Percentiles rank a stretch among this genome's conserved stretches.
Conservation (phyloP, 73 alveolate genomes). For the Paramecium caudatum region DNA sequence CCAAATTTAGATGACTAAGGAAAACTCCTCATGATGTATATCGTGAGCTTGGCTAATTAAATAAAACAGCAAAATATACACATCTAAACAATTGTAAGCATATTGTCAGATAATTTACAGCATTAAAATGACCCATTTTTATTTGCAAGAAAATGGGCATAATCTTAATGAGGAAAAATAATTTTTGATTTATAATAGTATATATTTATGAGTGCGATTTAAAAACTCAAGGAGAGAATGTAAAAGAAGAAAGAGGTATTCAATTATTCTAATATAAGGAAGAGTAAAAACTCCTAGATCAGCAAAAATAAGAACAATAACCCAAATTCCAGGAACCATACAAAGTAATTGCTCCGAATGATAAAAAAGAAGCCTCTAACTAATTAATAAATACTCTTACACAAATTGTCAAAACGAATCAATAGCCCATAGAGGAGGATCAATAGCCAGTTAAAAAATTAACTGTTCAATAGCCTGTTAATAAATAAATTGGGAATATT, state of each 20-base stretch:
- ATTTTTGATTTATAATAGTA: neutral
- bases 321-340: neutral
- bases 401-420: too few relatives aligned
- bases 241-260: neutral
- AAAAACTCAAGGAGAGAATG: neutral
- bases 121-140: conserved; percentile 25
- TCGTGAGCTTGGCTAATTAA: neutral
- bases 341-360: neutral
- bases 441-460: too few relatives aligned
- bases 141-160: conserved; percentile 30
- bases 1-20: conserved; percentile 43
- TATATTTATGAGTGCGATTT: neutral
- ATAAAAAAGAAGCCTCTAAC: too few relatives aligned
- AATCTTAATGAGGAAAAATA: neutral
- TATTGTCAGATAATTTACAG: neutral
- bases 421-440: too few relatives aligned
- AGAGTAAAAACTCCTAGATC: neutral
- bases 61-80: neutral
- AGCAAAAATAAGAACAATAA: neutral
- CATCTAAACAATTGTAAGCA: neutral
- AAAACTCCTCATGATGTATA: neutral
- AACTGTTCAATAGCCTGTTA: too few relatives aligned
- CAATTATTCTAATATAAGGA: neutral
- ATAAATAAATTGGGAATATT: too few relatives aligned
- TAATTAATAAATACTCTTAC: too few relatives aligned